Percentiles rank a stretch among this genome's conserved stretches.
Evolutionary conservation across 2,329 filamentous ascomycete species (phyloP).

Genomic region (Xylariales sp.): DNA sequence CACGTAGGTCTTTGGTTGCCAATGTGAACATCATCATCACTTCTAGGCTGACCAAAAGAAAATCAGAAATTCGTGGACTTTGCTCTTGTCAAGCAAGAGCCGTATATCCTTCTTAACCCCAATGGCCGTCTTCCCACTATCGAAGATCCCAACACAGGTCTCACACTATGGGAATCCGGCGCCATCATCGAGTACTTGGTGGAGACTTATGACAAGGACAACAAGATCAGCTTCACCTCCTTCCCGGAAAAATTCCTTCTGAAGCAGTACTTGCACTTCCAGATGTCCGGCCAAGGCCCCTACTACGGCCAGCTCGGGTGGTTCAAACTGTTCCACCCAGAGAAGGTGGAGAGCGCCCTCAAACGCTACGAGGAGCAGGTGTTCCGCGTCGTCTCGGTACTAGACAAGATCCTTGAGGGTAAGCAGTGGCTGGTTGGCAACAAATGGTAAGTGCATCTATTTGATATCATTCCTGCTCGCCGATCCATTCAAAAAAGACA

Average conservation of each 20-base stretch:
- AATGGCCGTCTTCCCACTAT: constrained; percentile 29
- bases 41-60: not conserved
- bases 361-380: constrained; percentile 21
- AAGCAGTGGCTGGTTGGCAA: constrained; percentile 30
- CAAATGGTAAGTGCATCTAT: constrained; percentile 21
- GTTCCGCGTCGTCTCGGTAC: constrained; percentile 17
- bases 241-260: constrained; percentile 27
- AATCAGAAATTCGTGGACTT: constrained; percentile 5
- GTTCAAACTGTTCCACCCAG: constrained; percentile 25
- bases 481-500: not conserved
- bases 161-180: constrained; percentile 44
- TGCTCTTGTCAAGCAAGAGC: constrained; percentile 20
- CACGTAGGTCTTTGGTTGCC: constrained; percentile 4
- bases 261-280: constrained; percentile 39
- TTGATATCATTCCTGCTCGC: not conserved
- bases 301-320: constrained; percentile 34
- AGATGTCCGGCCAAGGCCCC: constrained; percentile 36
- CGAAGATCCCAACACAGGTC: constrained; percentile 34
- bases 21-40: not conserved
- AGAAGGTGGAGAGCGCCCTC: constrained; percentile 20
- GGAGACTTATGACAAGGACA: constrained; percentile 36
- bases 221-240: constrained; percentile 30
- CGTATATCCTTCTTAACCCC: constrained; percentile 23
- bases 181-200: constrained; percentile 44
- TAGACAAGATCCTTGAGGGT: constrained; percentile 26